A percentile compares a stretch with the other conserved stretches of the same genome.
These are phyloP conservation scores for Cyberlindnera saturnus DNA, from an alignment of 805 yeast genomes.

Conservation along the genomic window DNA sequence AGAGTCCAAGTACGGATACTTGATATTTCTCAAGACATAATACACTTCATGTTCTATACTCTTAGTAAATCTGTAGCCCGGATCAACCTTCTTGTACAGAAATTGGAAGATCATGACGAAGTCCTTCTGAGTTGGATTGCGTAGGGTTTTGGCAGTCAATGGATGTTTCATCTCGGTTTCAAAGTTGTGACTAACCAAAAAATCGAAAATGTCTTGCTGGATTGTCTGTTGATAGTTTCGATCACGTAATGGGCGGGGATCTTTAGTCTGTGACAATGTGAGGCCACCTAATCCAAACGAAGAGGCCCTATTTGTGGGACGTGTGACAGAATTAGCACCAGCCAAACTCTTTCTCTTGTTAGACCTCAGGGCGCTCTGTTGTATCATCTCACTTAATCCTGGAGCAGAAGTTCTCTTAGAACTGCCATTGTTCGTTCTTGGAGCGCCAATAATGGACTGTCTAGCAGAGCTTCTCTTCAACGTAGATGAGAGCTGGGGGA, in stretches of 20 bases:
- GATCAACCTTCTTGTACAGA: slow-evolving; percentile 72
- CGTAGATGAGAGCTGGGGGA: slow-evolving; percentile 21
- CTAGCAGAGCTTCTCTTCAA: slow-evolving; percentile 22
- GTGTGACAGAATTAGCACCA: slow-evolving; percentile 9
- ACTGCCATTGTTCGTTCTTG: slow-evolving; percentile 15
- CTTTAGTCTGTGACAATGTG: slow-evolving; percentile 31
- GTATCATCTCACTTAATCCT: slow-evolving; percentile 23
- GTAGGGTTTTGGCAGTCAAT: slow-evolving; percentile 55
- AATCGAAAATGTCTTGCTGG: slow-evolving; percentile 64
- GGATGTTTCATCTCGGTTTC: slow-evolving; percentile 72
- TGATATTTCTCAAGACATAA: slow-evolving; percentile 53
- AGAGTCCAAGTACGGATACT: slow-evolving; percentile 76
- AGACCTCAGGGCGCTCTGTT: slow-evolving; percentile 21
- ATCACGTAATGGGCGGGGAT: slow-evolving; percentile 78
- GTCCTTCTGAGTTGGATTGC: slow-evolving; percentile 82
- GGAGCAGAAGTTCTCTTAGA: slow-evolving; percentile 19
- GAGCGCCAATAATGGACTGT: slow-evolving; percentile 27
- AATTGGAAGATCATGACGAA: slow-evolving; percentile 75
- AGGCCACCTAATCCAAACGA: slow-evolving; percentile 21
- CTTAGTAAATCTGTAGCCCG: slow-evolving; percentile 62
- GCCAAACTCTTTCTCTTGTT: slow-evolving; percentile 19
- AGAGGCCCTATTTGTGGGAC: slow-evolving; percentile 18
- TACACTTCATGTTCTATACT: slow-evolving; percentile 74
- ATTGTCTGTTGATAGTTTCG: slow-evolving; percentile 57
- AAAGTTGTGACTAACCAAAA: slow-evolving; percentile 55